Evolutionary conservation across 2,329 filamentous ascomycete genomes (phyloP).

Genomic region (Epichloe sibirici): DNA sequence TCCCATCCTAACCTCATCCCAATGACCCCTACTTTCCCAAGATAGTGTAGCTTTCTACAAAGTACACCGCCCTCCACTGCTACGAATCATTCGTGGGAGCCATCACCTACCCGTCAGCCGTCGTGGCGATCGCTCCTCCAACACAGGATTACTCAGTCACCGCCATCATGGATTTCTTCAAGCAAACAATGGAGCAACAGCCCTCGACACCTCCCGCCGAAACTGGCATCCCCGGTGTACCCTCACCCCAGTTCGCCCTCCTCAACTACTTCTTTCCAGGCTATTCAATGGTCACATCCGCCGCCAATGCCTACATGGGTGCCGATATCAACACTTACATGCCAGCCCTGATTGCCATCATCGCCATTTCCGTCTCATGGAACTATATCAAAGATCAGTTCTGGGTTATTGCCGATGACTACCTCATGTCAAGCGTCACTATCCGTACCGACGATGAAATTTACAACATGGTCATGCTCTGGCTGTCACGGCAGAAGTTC

Average conservation of each 20-base stretch:
- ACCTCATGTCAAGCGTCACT: constrained; percentile 54
- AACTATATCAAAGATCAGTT: constrained; percentile 39
- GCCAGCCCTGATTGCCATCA: constrained; percentile 39
- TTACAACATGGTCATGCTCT: constrained; percentile 60
- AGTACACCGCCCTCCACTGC: background rate
- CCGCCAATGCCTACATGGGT: constrained; percentile 42
- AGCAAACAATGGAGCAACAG: background rate
- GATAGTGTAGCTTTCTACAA: background rate
- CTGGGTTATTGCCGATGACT: constrained; percentile 33
- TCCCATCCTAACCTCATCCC: background rate
- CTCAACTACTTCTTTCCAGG: constrained; percentile 56
- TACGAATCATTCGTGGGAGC: background rate
- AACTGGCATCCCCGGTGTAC: constrained; percentile 4
- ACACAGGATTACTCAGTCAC: background rate
- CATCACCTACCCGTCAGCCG: no score
- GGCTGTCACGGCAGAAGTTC: constrained; percentile 53
- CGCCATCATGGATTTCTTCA: constrained; percentile 7
- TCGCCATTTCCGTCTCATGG: constrained; percentile 37
- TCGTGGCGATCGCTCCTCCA: background rate
- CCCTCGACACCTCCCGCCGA: constrained; percentile 8
- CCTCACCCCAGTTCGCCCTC: constrained; percentile 30
- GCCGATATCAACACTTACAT: constrained; percentile 53
- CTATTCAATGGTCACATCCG: constrained; percentile 44
- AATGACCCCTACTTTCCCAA: no score
- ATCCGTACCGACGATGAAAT: constrained; percentile 59